Percentiles rank a stretch among this genome's conserved stretches.
phyloP scores from a whole-genome alignment of 2,329 filamentous ascomycete species.

The Epichloe gansuensis region DNA sequence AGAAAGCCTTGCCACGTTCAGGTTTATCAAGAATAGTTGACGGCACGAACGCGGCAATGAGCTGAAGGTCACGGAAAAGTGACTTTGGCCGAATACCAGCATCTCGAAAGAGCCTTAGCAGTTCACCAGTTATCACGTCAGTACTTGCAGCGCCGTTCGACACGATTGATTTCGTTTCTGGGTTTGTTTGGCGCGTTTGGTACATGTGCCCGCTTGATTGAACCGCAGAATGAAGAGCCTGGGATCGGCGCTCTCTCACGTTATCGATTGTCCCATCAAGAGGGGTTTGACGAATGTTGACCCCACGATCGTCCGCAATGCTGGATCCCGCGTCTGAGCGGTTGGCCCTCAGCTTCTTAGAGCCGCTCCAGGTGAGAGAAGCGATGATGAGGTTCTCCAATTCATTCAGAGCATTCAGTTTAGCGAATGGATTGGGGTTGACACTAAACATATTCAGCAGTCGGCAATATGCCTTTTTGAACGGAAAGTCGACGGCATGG shows the following conservation, averaged over 20 bases:
- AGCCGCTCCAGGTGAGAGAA: slow-evolving; percentile 38
- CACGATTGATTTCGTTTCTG: slow-evolving; percentile 36
- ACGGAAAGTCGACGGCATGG: slow-evolving; percentile 52
- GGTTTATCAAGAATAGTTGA: slow-evolving; percentile 47
- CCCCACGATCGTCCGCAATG: slow-evolving; percentile 20
- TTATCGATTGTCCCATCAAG: slow-evolving; percentile 60
- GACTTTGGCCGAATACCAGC: slow-evolving; percentile 62
- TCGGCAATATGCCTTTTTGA: slow-evolving; percentile 65
- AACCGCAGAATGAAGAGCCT: slow-evolving; percentile 26
- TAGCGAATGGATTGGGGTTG: slow-evolving; percentile 76
- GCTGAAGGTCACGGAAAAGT: slow-evolving; percentile 71
- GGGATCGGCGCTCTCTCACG: slow-evolving; percentile 54
- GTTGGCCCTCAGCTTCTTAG: slow-evolving; percentile 24
- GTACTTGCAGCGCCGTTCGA: slow-evolving; percentile 41
- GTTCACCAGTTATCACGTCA: slow-evolving; percentile 52
- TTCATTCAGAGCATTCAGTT: slow-evolving; percentile 73
- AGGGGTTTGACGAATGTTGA: slow-evolving; percentile 28
- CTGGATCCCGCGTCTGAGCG: slow-evolving; percentile 25
- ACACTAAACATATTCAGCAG: slow-evolving; percentile 79
- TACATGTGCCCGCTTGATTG: slow-evolving; percentile 20
- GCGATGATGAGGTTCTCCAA: slow-evolving; percentile 72
- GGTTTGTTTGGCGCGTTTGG: slow-evolving; percentile 28
- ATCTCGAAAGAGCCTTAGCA: slow-evolving; percentile 56
- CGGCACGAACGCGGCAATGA: slow-evolving; percentile 55
- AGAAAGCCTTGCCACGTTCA: slow-evolving; percentile 67